Conservation (phyloP, 805 yeast species). For the Wickerhamomyces strasburgensis region DNA sequence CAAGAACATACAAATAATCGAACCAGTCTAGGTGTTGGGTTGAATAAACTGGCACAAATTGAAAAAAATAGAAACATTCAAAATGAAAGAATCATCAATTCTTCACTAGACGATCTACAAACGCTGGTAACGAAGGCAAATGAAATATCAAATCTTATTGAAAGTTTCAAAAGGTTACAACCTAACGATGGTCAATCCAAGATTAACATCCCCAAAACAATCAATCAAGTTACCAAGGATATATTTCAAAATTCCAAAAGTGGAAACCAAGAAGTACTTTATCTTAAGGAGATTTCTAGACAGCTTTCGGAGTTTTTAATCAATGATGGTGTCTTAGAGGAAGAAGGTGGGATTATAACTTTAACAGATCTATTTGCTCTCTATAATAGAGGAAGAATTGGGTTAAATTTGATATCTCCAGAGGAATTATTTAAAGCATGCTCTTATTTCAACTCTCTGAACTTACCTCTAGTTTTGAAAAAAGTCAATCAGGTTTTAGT, state of each 20-base stretch:
- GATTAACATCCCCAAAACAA: conserved; percentile 9
- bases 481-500: conserved; percentile 33
- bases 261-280: conserved; percentile 34
- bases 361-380: conserved; percentile 57
- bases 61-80: conserved; percentile 50
- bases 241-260: conserved; percentile 14
- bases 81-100: conserved; percentile 56
- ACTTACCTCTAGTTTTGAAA: conserved; percentile 49
- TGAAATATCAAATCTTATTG: conserved; percentile 56
- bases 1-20: too few relatives aligned
- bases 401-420: conserved; percentile 65
- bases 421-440: conserved; percentile 61
- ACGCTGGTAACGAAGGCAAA: conserved; percentile 73
- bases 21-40: conserved; percentile 54
- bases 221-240: conserved; percentile 15
- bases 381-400: conserved; percentile 62
- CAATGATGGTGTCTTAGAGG: conserved; percentile 38
- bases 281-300: conserved; percentile 66
- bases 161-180: conserved; percentile 30
- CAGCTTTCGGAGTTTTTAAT: conserved; percentile 71
- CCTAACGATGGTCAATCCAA: conserved; percentile 21
- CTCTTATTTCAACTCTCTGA: conserved; percentile 46
- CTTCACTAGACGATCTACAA: conserved; percentile 72
- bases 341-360: conserved; percentile 55
- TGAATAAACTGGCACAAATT: conserved; percentile 60